phyloP scores from a whole-genome alignment of 352 stramenopile species.

The Pythium sp. region DNA sequence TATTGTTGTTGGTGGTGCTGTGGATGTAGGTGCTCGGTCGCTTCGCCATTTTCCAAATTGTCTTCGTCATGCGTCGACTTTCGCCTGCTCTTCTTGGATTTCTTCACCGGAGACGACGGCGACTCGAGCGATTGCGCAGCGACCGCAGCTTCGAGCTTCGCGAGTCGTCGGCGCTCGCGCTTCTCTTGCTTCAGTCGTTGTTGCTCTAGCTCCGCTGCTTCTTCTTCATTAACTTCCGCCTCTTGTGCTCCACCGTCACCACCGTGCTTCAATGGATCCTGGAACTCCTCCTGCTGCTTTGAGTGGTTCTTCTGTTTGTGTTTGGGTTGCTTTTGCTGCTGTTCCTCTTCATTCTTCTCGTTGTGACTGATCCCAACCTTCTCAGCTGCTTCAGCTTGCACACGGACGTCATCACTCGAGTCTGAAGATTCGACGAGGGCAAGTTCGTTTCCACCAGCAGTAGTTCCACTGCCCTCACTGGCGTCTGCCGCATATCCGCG shows the following conservation, averaged over 20 bases:
- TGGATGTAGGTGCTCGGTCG: not conserved
- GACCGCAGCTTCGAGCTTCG: constrained; percentile 35
- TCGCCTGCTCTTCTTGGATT: not conserved
- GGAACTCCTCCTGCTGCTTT: not conserved
- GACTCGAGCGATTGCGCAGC: constrained; percentile 30
- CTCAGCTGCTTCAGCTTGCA: not conserved
- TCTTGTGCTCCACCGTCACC: not conserved
- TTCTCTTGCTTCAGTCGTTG: constrained; percentile 28
- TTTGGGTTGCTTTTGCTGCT: not conserved
- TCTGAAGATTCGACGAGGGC: not conserved
- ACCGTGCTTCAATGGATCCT: not conserved
- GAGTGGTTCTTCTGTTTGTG: not conserved
- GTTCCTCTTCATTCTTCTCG: not conserved
- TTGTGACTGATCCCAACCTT: not conserved
- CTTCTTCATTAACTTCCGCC: constrained; percentile 5
- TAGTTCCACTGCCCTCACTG: not conserved
- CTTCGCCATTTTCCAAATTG: not conserved
- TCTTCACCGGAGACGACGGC: constrained; percentile 5
- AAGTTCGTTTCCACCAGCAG: not conserved
- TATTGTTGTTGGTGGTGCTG: not conserved
- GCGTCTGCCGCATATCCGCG: not conserved
- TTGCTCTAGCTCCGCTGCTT: constrained; percentile 1
- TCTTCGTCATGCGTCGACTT: not conserved
- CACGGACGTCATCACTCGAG: not conserved
- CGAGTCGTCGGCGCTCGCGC: constrained; percentile 31